phyloP scores from a whole-genome alignment of 345 rosid genomes.

The Rhodamnia rubescens region DNA sequence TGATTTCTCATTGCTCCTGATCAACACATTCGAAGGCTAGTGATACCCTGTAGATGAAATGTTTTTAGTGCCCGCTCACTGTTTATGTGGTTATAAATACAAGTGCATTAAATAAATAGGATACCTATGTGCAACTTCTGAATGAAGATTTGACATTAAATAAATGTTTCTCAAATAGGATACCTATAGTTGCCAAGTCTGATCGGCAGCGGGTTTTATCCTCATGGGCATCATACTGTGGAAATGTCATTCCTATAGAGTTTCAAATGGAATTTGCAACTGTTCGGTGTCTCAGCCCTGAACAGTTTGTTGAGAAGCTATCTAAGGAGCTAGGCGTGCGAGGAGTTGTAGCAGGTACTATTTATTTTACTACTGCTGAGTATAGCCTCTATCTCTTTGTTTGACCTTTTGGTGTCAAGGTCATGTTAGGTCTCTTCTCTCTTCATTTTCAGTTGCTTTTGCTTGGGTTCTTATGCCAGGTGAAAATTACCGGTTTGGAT shows the following conservation, averaged over 20 bases:
- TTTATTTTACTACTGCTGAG: not conserved
- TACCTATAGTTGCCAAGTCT: conserved; percentile 79
- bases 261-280: conserved; percentile 56
- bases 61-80: not conserved
- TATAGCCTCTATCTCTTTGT: not conserved
- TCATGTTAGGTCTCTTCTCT: not conserved
- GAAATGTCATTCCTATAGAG: conserved; percentile 51
- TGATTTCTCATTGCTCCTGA: not conserved
- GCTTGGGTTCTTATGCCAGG: conserved; percentile 28
- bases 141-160: not conserved
- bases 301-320: conserved; percentile 83
- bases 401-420: not conserved
- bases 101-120: too few relatives aligned
- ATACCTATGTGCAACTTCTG: too few relatives aligned
- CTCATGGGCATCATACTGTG: conserved; percentile 74
- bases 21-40: not conserved
- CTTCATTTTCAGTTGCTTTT: not conserved
- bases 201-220: conserved; percentile 75
- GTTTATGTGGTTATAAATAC: not conserved
- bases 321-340: conserved; percentile 58
- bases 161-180: conserved; percentile 25
- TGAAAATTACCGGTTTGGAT: conserved; percentile 85
- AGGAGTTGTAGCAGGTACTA: conserved; percentile 83
- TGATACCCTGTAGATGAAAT: not conserved
- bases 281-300: conserved; percentile 78